Conservation (phyloP, 2,329 filamentous ascomycete genomes). For the Botrytis elliptica region DNA sequence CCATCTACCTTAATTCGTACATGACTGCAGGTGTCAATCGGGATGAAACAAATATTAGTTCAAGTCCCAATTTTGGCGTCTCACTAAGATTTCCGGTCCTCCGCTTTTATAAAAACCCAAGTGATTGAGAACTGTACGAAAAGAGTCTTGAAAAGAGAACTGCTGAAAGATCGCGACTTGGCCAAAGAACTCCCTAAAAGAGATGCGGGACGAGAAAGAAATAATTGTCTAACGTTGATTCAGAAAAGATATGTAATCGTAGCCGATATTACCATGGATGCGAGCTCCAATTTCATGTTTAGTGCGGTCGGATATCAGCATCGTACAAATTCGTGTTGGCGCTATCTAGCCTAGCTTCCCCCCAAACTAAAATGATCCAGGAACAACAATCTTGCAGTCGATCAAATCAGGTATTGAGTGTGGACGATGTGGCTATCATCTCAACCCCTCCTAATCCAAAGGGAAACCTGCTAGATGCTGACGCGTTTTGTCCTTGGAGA, state of each 20-base stretch:
- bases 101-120: background rate
- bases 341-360: background rate
- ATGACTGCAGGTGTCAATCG: constrained; percentile 20
- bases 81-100: constrained; percentile 1
- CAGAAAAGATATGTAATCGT: background rate
- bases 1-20: constrained; percentile 8
- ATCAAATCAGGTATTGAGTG: background rate
- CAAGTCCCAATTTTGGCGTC: constrained; percentile 8
- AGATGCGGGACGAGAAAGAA: background rate
- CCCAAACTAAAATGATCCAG: constrained; percentile 8
- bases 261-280: background rate
- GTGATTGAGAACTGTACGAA: constrained; percentile 1
- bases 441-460: background rate
- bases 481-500: background rate
- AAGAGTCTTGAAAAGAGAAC: background rate
- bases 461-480: constrained; percentile 6
- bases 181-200: constrained; percentile 11
- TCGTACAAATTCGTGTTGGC: background rate
- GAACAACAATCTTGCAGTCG: constrained; percentile 7
- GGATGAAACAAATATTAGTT: constrained; percentile 18
- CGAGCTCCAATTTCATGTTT: constrained; percentile 3
- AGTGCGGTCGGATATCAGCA: background rate
- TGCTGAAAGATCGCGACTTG: background rate
- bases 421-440: background rate
- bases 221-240: background rate